Evolutionary conservation across 2,329 filamentous ascomycete species (phyloP).

Genomic region (Apiospora marii): DNA sequence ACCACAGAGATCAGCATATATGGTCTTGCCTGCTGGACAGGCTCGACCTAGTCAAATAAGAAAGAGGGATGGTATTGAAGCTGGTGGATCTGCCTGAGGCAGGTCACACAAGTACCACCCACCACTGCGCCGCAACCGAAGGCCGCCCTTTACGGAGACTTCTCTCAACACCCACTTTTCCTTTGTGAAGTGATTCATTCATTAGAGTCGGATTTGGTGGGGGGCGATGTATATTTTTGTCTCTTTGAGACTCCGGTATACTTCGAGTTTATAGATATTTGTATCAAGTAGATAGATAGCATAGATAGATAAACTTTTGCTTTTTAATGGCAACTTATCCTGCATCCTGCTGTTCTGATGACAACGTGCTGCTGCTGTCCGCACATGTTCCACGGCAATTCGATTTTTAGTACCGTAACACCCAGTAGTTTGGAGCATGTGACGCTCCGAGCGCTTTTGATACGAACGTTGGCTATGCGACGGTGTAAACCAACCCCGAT

Average conservation of each 20-base stretch:
- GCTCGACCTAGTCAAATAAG: background rate
- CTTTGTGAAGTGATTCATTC: slow-evolving; percentile 19
- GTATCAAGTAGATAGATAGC: background rate
- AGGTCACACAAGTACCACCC: background rate
- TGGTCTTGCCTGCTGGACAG: slow-evolving; percentile 12
- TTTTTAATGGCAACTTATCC: background rate
- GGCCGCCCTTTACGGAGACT: slow-evolving; percentile 7
- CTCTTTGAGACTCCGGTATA: background rate
- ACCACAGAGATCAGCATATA: background rate
- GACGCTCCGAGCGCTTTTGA: background rate
- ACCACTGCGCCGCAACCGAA: background rate
- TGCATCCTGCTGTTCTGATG: background rate
- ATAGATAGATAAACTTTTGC: background rate
- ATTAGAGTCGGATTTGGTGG: slow-evolving; percentile 1
- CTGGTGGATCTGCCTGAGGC: background rate
- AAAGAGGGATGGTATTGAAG: background rate
- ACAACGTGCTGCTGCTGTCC: background rate
- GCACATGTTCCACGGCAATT: background rate
- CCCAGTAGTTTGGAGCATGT: background rate
- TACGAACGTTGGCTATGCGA: background rate
- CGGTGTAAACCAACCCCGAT: background rate
- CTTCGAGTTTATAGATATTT: slow-evolving; percentile 15
- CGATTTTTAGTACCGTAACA: background rate
- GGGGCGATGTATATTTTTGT: background rate
- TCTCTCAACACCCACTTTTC: slow-evolving; percentile 18